Evolutionary conservation across 2,329 filamentous ascomycete species (phyloP), one percentile per base, ranked within the genome.

Genomic region (Colletotrichum phormii): DNA sequence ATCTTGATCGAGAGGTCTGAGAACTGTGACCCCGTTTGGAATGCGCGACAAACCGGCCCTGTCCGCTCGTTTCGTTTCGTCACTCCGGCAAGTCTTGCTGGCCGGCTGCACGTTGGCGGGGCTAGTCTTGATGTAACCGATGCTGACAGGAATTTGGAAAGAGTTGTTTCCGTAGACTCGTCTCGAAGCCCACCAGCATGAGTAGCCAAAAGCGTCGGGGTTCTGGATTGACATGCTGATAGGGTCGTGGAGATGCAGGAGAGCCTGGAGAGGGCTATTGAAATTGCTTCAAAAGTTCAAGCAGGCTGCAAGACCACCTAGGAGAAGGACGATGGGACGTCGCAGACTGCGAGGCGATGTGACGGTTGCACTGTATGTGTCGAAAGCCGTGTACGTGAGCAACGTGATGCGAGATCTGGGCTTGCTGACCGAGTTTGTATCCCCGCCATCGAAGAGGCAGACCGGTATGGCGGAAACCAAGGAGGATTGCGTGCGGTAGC

Each of bases 51-150:
- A 63, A 60, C 42, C 65, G 59, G 54, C 59, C 12, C 24, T 60
- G 69, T n/a, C 59, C 65, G 69, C 65, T 69, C 69, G 69, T 72
- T 72, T 72, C 69, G 69, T 72, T 72, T 72, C 69, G 51, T 69
- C 46, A 54, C 59, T 69, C 65, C 65, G 59, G 31, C 59, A 59
- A 58, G 60, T n/a, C 58, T 49, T 37, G 24, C 22, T 59, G 42
- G 51, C 58, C 26, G 60, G 59, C 51, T 68, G 65, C 65, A 69
- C 29, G 59, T 37, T 51, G 59, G 65, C 53, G 69, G 59, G 59
- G 58, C 70, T 63, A 24, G 7, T 37, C 7, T 53, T 13, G 42
- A 24, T 51, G 18, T 18, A 18, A n/a, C 26, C 60, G 18, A 62
- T 51, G 24, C 46, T 64, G 64, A 66, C 64, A 63, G 49, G 42